phyloP scores from a whole-genome alignment of 2,329 filamentous ascomycete species.

The Sporothrix humicola region DNA sequence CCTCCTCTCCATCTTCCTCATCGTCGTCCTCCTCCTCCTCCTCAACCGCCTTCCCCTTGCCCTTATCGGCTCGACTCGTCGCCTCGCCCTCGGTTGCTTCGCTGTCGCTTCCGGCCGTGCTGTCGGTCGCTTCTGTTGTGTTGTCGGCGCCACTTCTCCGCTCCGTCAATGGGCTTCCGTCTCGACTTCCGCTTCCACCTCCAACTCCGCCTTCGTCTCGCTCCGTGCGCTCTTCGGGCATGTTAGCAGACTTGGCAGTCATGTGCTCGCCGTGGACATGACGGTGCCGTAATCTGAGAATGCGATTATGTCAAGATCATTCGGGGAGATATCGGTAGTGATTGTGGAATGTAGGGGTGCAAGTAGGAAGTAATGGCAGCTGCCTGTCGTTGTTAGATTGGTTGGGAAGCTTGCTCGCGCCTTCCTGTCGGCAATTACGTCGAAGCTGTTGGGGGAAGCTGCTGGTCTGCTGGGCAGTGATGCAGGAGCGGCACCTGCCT shows the following conservation, averaged over 20 bases:
- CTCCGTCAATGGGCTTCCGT: neutral
- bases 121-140: neutral
- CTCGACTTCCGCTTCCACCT: neutral
- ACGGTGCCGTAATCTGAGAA: slow-evolving; percentile 21
- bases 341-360: too few species aligned
- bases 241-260: slow-evolving; percentile 36
- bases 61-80: slow-evolving; percentile 9
- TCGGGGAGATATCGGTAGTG: neutral
- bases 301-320: neutral
- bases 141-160: slow-evolving; percentile 3
- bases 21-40: slow-evolving; percentile 61
- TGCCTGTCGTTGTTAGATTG: too few species aligned
- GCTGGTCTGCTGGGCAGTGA: slow-evolving; percentile 10
- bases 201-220: slow-evolving; percentile 27
- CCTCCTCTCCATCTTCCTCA: slow-evolving; percentile 82
- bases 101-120: neutral
- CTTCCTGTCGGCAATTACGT: slow-evolving; percentile 25
- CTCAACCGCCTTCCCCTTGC: slow-evolving; percentile 21
- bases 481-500: slow-evolving; percentile 31
- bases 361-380: too few species aligned
- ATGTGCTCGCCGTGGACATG: slow-evolving; percentile 28
- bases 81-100: neutral
- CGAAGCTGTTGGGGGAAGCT: slow-evolving; percentile 28
- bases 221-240: slow-evolving; percentile 34
- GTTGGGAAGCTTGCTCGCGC: neutral